A percentile compares a stretch with the other conserved stretches of the same genome.
Evolutionary conservation across 805 yeast species (phyloP).

Genomic region (Millerozyma acaciae): DNA sequence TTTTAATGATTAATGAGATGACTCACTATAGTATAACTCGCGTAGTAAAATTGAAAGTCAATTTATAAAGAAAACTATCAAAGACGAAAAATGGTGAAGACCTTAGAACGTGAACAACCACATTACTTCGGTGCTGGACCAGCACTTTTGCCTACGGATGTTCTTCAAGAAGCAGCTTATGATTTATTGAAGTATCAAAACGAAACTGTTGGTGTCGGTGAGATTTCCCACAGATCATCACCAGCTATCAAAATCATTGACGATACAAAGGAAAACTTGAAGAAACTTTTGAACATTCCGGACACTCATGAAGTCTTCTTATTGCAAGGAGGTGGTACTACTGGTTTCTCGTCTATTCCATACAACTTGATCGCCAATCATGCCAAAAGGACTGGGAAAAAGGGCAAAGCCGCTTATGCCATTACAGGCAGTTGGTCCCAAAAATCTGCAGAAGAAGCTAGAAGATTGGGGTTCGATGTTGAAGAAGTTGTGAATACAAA

Average conservation of each 20-base stretch:
- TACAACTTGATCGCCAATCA: conserved; percentile 76
- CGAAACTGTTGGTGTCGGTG: conserved; percentile 86
- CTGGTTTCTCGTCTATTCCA: conserved; percentile 86
- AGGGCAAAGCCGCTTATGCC: conserved; percentile 80
- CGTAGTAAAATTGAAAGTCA: no score
- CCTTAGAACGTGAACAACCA: conserved; percentile 64
- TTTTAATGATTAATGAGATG: no score
- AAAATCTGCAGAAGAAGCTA: conserved; percentile 84
- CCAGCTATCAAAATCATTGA: conserved; percentile 78
- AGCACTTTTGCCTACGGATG: conserved; percentile 80
- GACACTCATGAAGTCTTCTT: conserved; percentile 93
- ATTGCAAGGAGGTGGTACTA: conserved; percentile 97
- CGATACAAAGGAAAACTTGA: conserved; percentile 65
- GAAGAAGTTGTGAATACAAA: conserved; percentile 67
- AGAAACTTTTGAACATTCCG: conserved; percentile 67
- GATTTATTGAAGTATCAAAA: conserved; percentile 73
- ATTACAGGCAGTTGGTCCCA: conserved; percentile 94
- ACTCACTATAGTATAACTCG: no score
- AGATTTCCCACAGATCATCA: conserved; percentile 90
- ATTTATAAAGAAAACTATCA: no score
- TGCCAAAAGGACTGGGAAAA: conserved; percentile 66
- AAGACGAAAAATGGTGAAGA: no score
- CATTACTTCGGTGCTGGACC: conserved; percentile 99
- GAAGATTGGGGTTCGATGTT: conserved; percentile 72
- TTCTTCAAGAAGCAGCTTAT: conserved; percentile 80